Percentiles rank a stretch among this genome's conserved stretches.
Conservation (phyloP, 176 grass and related monocot species). For the Juncus inflexus region DNA sequence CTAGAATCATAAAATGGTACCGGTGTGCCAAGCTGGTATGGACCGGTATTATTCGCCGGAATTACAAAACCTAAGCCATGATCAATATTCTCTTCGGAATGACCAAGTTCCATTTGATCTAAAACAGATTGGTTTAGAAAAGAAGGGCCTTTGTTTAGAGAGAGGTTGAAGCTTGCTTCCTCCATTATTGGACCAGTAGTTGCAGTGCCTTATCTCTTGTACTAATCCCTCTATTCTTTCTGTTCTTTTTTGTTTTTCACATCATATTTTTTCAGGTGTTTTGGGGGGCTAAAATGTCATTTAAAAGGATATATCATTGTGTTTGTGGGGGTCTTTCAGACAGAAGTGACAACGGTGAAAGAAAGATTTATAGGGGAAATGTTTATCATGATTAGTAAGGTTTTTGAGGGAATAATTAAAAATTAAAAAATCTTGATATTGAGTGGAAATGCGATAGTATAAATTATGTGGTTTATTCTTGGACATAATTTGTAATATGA, state of each 20-base stretch:
- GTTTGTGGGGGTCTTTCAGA: slow-evolving; percentile 26
- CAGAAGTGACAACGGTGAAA: neutral
- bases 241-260: slow-evolving; percentile 14
- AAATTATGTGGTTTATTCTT: too few relatives aligned
- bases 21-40: slow-evolving; percentile 6
- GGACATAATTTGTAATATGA: too few relatives aligned
- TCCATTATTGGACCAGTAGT: neutral
- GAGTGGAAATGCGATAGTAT: too few relatives aligned
- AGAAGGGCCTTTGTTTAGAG: slow-evolving; percentile 8
- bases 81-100: neutral
- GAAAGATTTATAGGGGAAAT: neutral
- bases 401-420: neutral
- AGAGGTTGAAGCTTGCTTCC: slow-evolving; percentile 1
- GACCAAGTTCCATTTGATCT: slow-evolving; percentile 17
- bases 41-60: neutral
- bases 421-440: neutral
- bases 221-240: neutral
- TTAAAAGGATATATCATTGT: neutral
- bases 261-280: neutral
- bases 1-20: slow-evolving; percentile 16
- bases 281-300: neutral
- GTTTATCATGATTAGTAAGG: neutral
- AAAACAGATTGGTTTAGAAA: slow-evolving; percentile 11
- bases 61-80: slow-evolving; percentile 10
- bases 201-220: slow-evolving; percentile 13